Percentiles rank a stretch among this genome's conserved stretches.
These are phyloP conservation scores for Talaromyces sp. DNA, from an alignment of 2,329 filamentous ascomycete species.

Conservation along the genomic window DNA sequence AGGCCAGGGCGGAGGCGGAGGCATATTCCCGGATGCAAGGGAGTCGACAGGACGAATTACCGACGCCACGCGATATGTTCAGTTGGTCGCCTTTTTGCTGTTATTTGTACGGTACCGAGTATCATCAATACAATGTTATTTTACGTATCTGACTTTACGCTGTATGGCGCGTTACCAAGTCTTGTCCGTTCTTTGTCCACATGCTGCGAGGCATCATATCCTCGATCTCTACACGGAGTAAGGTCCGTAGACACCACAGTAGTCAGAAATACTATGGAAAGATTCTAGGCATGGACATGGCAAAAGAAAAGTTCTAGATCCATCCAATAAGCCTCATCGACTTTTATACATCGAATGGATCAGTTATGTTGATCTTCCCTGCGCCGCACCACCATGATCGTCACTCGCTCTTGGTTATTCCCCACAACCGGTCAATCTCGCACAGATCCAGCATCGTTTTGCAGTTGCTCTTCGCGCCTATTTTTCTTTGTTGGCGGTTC, in stretches of 20 bases:
- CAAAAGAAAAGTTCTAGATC: not conserved
- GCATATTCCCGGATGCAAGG: slow-evolving; percentile 15
- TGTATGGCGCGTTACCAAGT: not conserved
- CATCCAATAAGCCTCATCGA: slow-evolving; percentile 1
- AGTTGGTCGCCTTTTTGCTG: not conserved
- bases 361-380: slow-evolving; percentile 3
- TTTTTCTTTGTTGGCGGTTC: not conserved
- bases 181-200: not conserved
- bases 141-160: not conserved
- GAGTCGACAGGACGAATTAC: slow-evolving; percentile 5
- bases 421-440: slow-evolving; percentile 2
- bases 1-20: not conserved
- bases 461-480: not conserved
- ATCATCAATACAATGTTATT: not conserved
- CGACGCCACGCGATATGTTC: slow-evolving; percentile 11
- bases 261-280: not conserved
- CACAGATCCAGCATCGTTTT: not conserved
- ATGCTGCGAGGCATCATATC: not conserved
- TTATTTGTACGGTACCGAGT: not conserved
- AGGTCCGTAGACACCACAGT: not conserved
- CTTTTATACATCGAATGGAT: not conserved
- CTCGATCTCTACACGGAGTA: not conserved
- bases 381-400: slow-evolving; percentile 6
- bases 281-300: not conserved
- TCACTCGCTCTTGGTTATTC: slow-evolving; percentile 3